Conservation (phyloP, 768 basidiomycete species). For the Macrocybe gigantea region DNA sequence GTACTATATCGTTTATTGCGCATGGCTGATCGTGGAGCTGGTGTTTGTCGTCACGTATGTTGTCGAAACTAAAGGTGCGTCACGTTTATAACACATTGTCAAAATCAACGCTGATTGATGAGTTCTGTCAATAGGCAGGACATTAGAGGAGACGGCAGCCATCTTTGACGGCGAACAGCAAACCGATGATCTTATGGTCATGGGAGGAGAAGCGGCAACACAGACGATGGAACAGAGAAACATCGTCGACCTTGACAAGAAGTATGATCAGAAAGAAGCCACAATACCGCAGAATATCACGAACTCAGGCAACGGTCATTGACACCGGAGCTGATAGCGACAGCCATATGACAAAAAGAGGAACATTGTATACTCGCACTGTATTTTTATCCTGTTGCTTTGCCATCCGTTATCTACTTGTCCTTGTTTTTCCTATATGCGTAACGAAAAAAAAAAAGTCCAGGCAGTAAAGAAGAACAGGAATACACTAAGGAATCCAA, state of each 20-base stretch:
- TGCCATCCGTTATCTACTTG: neutral
- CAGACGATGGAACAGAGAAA: conserved; percentile 2
- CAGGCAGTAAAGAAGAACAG: neutral
- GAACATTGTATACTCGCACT: neutral
- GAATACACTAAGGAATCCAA: conserved; percentile 34
- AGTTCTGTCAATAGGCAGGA: conserved; percentile 1
- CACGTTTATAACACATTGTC: neutral
- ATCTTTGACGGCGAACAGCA: conserved; percentile 6
- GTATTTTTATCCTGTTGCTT: neutral
- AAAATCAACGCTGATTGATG: neutral
- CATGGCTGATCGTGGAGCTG: conserved; percentile 59
- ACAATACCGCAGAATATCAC: neutral
- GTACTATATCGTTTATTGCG: conserved; percentile 59
- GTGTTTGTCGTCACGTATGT: conserved; percentile 48
- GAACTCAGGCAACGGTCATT: conserved; percentile 9
- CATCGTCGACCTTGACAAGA: conserved; percentile 1
- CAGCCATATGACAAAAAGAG: too few relatives aligned
- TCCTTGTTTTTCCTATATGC: neutral
- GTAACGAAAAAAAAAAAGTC: neutral
- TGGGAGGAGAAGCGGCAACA: conserved; percentile 6
- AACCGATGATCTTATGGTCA: conserved; percentile 4
- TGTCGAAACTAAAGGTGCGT: conserved; percentile 57
- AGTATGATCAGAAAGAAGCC: neutral
- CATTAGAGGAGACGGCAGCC: conserved; percentile 4
- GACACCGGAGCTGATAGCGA: too few relatives aligned